Evolutionary conservation across 352 stramenopile genomes (phyloP).

Genomic region (Globisporangium camurandrum): DNA sequence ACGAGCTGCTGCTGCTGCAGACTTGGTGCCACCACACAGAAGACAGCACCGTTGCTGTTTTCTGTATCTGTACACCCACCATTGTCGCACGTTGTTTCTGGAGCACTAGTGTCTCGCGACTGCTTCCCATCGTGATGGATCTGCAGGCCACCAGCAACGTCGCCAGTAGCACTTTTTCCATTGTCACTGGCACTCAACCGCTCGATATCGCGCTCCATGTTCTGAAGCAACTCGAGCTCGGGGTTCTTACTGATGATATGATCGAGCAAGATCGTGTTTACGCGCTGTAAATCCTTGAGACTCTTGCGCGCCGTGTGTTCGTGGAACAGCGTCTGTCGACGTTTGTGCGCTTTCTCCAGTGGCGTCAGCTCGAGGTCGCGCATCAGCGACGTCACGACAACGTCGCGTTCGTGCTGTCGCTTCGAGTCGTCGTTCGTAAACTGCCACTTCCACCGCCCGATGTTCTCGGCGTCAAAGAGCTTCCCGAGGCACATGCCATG

Average conservation of each 20-base stretch:
- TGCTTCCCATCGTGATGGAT: neutral
- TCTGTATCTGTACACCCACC: no score
- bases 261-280: conserved; percentile 51
- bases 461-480: conserved; percentile 55
- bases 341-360: conserved; percentile 26
- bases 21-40: conserved; percentile 13
- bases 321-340: conserved; percentile 35
- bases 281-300: conserved; percentile 30
- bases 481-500: conserved; percentile 47
- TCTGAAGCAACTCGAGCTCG: conserved; percentile 35
- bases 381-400: conserved; percentile 30
- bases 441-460: conserved; percentile 31
- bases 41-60: no score
- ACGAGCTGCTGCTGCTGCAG: neutral
- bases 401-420: conserved; percentile 30
- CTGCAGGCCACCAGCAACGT: no score
- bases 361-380: conserved; percentile 40
- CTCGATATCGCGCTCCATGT: conserved; percentile 6
- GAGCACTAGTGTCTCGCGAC: neutral
- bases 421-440: conserved; percentile 53
- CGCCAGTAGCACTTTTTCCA: no score
- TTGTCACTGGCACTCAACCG: neutral
- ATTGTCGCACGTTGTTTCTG: no score
- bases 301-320: conserved; percentile 44
- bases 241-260: conserved; percentile 62